Base-by-base conservation (phyloP, 129 eudicot species). In the Lonicera japonica region DNA sequence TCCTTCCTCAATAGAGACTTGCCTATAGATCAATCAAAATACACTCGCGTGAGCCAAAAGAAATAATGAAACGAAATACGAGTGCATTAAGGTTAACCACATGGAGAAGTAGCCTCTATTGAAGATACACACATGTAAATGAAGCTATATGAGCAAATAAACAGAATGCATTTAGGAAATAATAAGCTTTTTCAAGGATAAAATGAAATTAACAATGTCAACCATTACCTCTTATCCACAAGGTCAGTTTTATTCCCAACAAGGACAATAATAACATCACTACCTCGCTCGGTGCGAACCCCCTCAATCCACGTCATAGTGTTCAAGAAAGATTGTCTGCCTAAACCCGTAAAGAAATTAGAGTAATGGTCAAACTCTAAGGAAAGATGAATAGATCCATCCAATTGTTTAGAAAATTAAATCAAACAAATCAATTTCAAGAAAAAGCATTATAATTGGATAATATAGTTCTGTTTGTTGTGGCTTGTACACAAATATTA, bases 211-310 rank as follows among this genome's bases (percentile, higher is more conserved):
- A 55, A 24, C 21, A 47, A 47, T 59, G 21, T 34, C 62, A 6
- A 25, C 6, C 14, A 16, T 65, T 68, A 83, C 90, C 90, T 87
- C 77, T 87, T 87, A 70, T 87, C 95, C 66, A 87, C 95, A 63
- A 87, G 90, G 64, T 87, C 95, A 40, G 95, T 87, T 80, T 87
- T 87, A 29, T 29, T 29, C 36, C 36, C 36, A 29, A 29, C 36
- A 29, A 29, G 36, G 36, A 29, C 36, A 6, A 67, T 77, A 55
- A 86, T 86, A 22, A 86, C 95, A 83, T 86, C 95, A 77, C 95
- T 86, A 23, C 95, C 95, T 61, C 95, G 67, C 77, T 86, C 95
- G 46, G 90, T 80, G 43, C 95, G 90, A 77, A 87, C 90, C 81
- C 83, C 95, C 76, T 87, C 95, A 9, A 87, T 80, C 95, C 95